Conservation (phyloP, 306 rosid genomes). For the Echinosophora koreensis region DNA sequence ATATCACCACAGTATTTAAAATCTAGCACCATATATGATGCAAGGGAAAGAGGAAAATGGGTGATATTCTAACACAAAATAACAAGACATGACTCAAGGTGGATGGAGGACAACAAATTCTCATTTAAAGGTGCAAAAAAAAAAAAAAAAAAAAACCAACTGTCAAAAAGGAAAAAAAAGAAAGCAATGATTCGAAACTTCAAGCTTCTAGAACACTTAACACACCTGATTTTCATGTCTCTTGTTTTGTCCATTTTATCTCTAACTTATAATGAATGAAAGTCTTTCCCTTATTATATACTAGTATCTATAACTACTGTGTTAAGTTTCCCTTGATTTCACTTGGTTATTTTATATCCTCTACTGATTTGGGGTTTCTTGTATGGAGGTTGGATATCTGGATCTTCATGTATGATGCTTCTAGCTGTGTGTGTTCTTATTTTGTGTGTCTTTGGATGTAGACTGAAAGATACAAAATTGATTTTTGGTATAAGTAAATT, state of each 20-base stretch:
- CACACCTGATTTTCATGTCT: background rate
- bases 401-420: slow-evolving; percentile 5
- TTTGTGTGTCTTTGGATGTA: background rate
- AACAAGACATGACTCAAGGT: background rate
- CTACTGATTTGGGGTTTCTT: background rate
- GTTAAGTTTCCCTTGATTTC: background rate
- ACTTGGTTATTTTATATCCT: background rate
- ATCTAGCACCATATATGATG: background rate
- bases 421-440: background rate
- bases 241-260: background rate
- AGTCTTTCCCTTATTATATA: background rate
- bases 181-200: background rate
- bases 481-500: background rate
- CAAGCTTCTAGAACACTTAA: background rate
- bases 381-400: background rate
- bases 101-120: background rate
- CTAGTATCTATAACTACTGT: background rate
- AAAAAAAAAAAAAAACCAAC: background rate
- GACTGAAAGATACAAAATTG: background rate
- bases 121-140: background rate
- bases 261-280: background rate
- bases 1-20: background rate
- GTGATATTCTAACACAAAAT: background rate
- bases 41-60: background rate
- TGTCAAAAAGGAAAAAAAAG: background rate